Conservation (phyloP, 2,329 filamentous ascomycete species). For the Mycosphaerella arachidis region DNA sequence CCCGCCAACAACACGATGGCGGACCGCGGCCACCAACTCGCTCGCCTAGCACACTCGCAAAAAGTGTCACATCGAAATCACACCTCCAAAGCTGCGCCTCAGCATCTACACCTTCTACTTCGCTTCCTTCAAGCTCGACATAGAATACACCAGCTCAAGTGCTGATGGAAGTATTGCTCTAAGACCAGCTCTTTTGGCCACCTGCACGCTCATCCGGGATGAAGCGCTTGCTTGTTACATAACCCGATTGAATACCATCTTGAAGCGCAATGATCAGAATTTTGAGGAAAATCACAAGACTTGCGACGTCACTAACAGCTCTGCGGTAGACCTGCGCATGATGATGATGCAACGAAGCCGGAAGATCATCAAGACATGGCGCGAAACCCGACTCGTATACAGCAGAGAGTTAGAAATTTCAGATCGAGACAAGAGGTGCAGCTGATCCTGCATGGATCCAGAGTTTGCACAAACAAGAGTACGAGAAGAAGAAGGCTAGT, state of each 20-base stretch:
- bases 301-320: neutral
- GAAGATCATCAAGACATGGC: too few relatives aligned
- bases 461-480: too few relatives aligned
- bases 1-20: neutral
- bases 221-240: neutral
- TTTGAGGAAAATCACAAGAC: neutral
- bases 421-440: too few relatives aligned
- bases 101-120: neutral
- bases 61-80: neutral
- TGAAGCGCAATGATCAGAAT: neutral
- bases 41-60: too few relatives aligned
- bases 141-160: neutral
- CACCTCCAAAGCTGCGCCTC: conserved; percentile 1
- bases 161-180: neutral
- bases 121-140: neutral
- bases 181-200: neutral
- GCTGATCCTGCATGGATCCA: too few relatives aligned
- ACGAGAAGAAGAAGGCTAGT: too few relatives aligned
- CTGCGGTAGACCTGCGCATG: too few relatives aligned
- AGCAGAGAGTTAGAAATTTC: too few relatives aligned
- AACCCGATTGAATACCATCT: neutral
- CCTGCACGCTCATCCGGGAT: conserved; percentile 11
- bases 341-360: too few relatives aligned
- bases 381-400: too few relatives aligned
- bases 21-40: neutral